phyloP scores from a whole-genome alignment of 768 basidiomycete species.

The Trametopsis cervina region DNA sequence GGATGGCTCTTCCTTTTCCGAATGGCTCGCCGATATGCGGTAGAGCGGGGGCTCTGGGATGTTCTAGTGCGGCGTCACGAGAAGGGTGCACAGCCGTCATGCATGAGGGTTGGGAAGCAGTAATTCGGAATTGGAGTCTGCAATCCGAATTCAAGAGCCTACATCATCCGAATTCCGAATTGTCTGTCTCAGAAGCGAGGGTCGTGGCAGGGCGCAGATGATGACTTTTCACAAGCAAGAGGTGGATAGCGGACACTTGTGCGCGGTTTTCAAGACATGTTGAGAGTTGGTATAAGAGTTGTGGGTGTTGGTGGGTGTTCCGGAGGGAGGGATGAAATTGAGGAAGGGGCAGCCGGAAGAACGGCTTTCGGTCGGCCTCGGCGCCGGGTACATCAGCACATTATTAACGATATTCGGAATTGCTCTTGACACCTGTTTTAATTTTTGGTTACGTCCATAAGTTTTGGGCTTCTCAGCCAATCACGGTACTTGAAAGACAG shows the following conservation, averaged over 20 bases:
- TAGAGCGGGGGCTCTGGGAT: too few species aligned
- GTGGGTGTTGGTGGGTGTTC: conserved; percentile 6
- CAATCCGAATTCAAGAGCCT: conserved; percentile 6
- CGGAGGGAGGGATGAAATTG: not conserved
- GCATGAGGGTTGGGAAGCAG: not conserved
- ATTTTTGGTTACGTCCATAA: conserved; percentile 1
- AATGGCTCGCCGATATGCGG: too few species aligned
- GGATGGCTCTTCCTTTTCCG: too few species aligned
- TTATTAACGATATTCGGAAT: conserved; percentile 11
- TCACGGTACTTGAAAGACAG: not conserved
- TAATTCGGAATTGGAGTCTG: conserved; percentile 8
- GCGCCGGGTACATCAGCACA: not conserved
- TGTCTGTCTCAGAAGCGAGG: too few species aligned
- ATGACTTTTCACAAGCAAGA: too few species aligned
- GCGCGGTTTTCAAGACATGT: not conserved
- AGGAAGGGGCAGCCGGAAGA: not conserved
- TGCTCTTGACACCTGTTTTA: not conserved
- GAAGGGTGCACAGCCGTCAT: not conserved
- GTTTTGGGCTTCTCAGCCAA: conserved; percentile 1
- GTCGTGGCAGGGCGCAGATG: too few species aligned
- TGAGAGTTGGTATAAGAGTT: not conserved
- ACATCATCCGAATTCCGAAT: too few species aligned
- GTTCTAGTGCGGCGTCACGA: too few species aligned
- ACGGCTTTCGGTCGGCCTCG: not conserved
- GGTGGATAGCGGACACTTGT: too few species aligned